These are phyloP conservation scores for Coemansia sp. DNA, from an alignment of 192 early-diverging fungal genomes.

Conservation along the genomic window DNA sequence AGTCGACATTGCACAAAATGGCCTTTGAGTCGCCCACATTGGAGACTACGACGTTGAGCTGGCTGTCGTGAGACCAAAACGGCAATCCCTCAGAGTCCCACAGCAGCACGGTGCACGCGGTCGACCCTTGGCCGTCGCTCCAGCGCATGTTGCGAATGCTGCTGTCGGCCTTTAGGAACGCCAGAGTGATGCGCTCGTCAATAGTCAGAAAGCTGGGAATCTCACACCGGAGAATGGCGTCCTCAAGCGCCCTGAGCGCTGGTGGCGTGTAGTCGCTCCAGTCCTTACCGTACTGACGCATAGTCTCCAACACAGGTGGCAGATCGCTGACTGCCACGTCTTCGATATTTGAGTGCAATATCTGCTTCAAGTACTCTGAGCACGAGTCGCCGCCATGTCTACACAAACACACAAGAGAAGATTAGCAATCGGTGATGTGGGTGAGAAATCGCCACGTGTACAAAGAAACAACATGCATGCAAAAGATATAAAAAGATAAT, in stretches of 20 bases:
- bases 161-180: constrained; percentile 64
- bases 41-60: constrained; percentile 62
- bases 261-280: constrained; percentile 45
- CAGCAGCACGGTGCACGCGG: constrained; percentile 66
- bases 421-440: background rate
- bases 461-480: background rate
- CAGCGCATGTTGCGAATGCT: constrained; percentile 52
- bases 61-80: constrained; percentile 67
- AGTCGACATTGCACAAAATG: constrained; percentile 58
- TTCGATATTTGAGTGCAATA: constrained; percentile 42
- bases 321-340: constrained; percentile 30
- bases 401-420: background rate
- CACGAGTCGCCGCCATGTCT: constrained; percentile 55
- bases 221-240: constrained; percentile 28
- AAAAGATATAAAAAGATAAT: background rate
- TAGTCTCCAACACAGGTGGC: constrained; percentile 17
- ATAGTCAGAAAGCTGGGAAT: constrained; percentile 58
- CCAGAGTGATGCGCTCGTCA: constrained; percentile 68
- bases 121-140: constrained; percentile 66
- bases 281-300: constrained; percentile 48
- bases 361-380: constrained; percentile 44
- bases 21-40: constrained; percentile 72
- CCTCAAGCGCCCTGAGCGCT: constrained; percentile 34
- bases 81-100: constrained; percentile 64
- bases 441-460: constrained; percentile 6